phyloP scores from a whole-genome alignment of 805 yeast species.

The Tetrapisispora namnaoensis region DNA sequence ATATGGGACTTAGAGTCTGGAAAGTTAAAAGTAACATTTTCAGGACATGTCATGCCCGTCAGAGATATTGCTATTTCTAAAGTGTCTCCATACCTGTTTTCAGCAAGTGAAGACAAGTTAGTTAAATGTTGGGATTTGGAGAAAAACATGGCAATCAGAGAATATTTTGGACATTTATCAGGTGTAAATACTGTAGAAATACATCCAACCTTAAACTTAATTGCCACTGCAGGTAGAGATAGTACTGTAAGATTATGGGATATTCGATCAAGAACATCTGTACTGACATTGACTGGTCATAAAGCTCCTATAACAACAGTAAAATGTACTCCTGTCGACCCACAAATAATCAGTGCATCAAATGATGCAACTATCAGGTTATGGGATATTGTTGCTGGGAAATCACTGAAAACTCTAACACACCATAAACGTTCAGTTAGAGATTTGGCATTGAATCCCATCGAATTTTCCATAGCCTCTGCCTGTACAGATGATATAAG shows the following conservation, averaged over 20 bases:
- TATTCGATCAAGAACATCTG: slow-evolving; percentile 65
- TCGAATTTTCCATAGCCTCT: slow-evolving; percentile 64
- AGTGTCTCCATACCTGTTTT: slow-evolving; percentile 78
- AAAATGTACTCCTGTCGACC: slow-evolving; percentile 59
- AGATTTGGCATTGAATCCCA: slow-evolving; percentile 57
- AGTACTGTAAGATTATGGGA: slow-evolving; percentile 89
- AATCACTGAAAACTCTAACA: slow-evolving; percentile 59
- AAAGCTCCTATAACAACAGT: slow-evolving; percentile 64
- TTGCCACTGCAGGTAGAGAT: slow-evolving; percentile 87
- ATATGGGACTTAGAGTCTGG: slow-evolving; percentile 83
- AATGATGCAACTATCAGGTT: slow-evolving; percentile 75
- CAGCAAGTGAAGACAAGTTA: slow-evolving; percentile 88
- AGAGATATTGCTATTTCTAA: slow-evolving; percentile 64
- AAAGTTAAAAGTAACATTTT: slow-evolving; percentile 57
- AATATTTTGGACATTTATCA: slow-evolving; percentile 89
- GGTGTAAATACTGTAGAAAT: slow-evolving; percentile 76
- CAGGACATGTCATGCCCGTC: slow-evolving; percentile 89
- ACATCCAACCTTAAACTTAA: slow-evolving; percentile 76
- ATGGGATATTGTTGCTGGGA: slow-evolving; percentile 84
- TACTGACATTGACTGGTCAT: slow-evolving; percentile 77
- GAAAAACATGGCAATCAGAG: slow-evolving; percentile 66
- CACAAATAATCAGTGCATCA: slow-evolving; percentile 76
- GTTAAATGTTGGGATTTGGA: slow-evolving; percentile 96
- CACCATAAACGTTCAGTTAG: slow-evolving; percentile 81
- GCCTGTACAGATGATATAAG: slow-evolving; percentile 75